These are phyloP conservation scores for Scedosporium apiospermum DNA, from an alignment of 2,329 filamentous ascomycete genomes.

Conservation along the genomic window DNA sequence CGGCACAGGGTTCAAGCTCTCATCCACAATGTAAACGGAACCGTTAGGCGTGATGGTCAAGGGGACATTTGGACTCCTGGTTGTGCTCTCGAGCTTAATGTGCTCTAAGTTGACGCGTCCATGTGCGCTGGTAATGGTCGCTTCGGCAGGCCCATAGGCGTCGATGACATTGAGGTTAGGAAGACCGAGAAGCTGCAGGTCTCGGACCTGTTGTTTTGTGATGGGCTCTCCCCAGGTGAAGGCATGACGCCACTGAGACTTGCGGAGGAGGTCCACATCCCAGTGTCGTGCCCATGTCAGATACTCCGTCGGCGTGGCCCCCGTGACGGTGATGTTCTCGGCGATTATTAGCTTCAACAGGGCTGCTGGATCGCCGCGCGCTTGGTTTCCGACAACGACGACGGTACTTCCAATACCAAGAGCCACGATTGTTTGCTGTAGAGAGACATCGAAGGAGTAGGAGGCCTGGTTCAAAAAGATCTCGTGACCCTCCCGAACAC, in stretches of 20 bases:
- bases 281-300: slow-evolving; percentile 18
- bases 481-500: slow-evolving; percentile 11
- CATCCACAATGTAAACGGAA: slow-evolving; percentile 31
- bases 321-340: slow-evolving; percentile 25
- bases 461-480: slow-evolving; percentile 28
- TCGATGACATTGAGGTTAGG: slow-evolving; percentile 11
- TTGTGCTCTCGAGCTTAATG: not conserved
- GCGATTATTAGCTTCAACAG: slow-evolving; percentile 25
- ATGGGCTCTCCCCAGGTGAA: slow-evolving; percentile 19
- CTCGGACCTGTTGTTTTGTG: slow-evolving; percentile 6
- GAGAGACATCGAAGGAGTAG: slow-evolving; percentile 29
- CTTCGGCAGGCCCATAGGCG: slow-evolving; percentile 21
- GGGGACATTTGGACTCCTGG: not conserved
- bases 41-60: slow-evolving; percentile 16
- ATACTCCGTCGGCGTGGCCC: slow-evolving; percentile 32
- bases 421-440: slow-evolving; percentile 25
- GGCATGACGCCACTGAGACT: slow-evolving; percentile 11
- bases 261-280: slow-evolving; percentile 4
- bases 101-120: not conserved
- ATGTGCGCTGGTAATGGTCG: not conserved
- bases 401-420: slow-evolving; percentile 26
- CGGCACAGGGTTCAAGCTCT: slow-evolving; percentile 12
- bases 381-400: slow-evolving; percentile 19
- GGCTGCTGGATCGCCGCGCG: slow-evolving; percentile 23
- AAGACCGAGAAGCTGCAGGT: not conserved